Base-by-base conservation (phyloP, 2,329 filamentous ascomycete genomes). In the Calonectria hawksworthii region DNA sequence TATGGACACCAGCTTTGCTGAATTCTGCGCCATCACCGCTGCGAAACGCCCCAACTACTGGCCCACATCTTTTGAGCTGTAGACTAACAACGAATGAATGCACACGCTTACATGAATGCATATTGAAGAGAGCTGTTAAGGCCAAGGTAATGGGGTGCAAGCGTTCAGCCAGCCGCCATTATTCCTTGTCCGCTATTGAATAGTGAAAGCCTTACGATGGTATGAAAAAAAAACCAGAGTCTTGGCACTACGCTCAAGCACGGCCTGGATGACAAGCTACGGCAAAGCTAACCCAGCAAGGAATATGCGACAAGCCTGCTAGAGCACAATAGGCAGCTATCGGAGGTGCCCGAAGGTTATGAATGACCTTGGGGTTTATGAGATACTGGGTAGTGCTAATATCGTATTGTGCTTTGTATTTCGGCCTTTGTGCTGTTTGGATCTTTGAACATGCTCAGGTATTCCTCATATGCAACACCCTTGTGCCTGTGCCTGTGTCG, bases 401-500 rank as follows among this genome's bases (percentile, higher is more conserved):
- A 13, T n/a, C 13, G 11, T 5, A n/a, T 23, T 47, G 9, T 47
- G 44, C 21, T 47, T 3, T 47, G n/a, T 23, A 23, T 44, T 44
- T 8, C 18, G 13, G n/a, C 4, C 44, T 13, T 47, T 23, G 44
- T 23, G n/a, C 44, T 23, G 44, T 13, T 6, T 13, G 13, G 21
- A 13, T 47, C 23, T 47, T 23, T 13, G 3, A 23, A 23, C n/a
- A 23, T 47, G 44, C 44, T 6, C 9, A 23, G n/a, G 10, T 23
- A 18, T 23, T 23, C n/a, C 21, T 47, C 44, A 13, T n/a, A 10
- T 47, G 44, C 44, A 23, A 47, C 44, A 47, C n/a, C 44, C 52
- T 32, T 38, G 56, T 61, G 56, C 56, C 34, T 63, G 56, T 63
- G 56, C 56, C 34, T 63, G 56, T 63, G 56, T 36, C 56, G 56